Percentiles rank a stretch among this genome's conserved stretches.
Evolutionary conservation across 805 yeast species (phyloP).

Genomic region (Millerozyma acaciae): DNA sequence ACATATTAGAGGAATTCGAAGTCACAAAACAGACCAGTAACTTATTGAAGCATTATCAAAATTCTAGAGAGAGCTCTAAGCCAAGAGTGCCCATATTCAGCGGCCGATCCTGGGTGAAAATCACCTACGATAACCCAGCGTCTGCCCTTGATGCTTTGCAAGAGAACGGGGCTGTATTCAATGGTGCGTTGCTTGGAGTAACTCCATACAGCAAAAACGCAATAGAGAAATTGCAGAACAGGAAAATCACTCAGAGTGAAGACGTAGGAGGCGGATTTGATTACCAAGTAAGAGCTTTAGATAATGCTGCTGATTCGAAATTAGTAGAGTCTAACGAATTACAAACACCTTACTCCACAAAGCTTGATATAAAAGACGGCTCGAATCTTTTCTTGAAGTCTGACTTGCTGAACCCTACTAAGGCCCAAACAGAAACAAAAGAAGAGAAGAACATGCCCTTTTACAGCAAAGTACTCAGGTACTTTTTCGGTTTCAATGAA

Average conservation of each 20-base stretch:
- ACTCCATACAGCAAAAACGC: conserved; percentile 61
- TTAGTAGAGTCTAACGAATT: conserved; percentile 3
- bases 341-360: conserved; percentile 21
- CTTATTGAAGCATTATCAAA: conserved; percentile 6
- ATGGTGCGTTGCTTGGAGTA: conserved; percentile 64
- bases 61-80: neutral
- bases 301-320: conserved; percentile 2
- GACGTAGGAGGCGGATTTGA: conserved; percentile 43
- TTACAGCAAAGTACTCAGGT: conserved; percentile 29
- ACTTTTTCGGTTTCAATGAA: conserved; percentile 42
- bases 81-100: conserved; percentile 63
- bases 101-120: conserved; percentile 88
- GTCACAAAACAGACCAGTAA: conserved; percentile 14
- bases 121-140: conserved; percentile 72
- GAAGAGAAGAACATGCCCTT: conserved; percentile 30
- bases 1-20: conserved; percentile 71
- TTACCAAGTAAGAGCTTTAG: neutral
- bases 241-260: conserved; percentile 40
- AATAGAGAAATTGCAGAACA: conserved; percentile 54
- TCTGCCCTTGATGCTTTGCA: conserved; percentile 81
- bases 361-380: conserved; percentile 40
- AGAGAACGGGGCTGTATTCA: conserved; percentile 73
- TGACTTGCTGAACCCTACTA: conserved; percentile 16
- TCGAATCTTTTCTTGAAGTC: conserved; percentile 31
- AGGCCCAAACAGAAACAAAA: conserved; percentile 16